These are phyloP conservation scores for Lachnellula suecica DNA, from an alignment of 2,329 filamentous ascomycete species.

Conservation along the genomic window DNA sequence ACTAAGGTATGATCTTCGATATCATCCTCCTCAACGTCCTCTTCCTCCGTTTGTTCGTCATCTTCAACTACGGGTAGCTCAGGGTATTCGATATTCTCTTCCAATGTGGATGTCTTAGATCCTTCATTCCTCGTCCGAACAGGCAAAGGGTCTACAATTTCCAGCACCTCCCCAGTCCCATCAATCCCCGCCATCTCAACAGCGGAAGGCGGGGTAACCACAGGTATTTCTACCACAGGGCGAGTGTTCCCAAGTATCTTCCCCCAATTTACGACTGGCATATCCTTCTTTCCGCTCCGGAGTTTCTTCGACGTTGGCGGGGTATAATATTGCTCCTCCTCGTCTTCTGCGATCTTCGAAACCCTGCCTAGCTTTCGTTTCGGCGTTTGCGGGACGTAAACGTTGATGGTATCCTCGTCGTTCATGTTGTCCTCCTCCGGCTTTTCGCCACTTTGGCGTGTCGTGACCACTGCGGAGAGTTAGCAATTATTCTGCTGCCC, in stretches of 20 bases:
- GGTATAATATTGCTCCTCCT: background rate
- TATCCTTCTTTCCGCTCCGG: constrained; percentile 13
- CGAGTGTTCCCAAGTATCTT: constrained; percentile 12
- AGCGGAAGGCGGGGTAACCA: constrained; percentile 1
- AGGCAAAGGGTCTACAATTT: background rate
- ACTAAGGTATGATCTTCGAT: background rate
- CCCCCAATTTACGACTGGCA: constrained; percentile 21
- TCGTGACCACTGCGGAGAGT: constrained; percentile 19
- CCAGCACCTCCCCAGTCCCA: background rate
- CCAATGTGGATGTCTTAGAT: background rate
- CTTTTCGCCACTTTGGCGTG: constrained; percentile 11
- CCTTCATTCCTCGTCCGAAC: background rate
- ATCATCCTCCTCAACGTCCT: background rate
- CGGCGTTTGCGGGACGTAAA: constrained; percentile 8
- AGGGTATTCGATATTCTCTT: no score
- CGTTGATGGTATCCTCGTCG: constrained; percentile 15
- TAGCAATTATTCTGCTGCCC: background rate
- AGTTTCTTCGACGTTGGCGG: constrained; percentile 24
- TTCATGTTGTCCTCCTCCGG: constrained; percentile 5
- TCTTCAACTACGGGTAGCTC: background rate
- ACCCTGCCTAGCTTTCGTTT: constrained; percentile 9
- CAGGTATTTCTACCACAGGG: constrained; percentile 27
- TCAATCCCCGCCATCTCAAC: background rate
- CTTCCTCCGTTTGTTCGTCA: background rate
- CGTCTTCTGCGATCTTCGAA: background rate